Base-by-base conservation (phyloP, 306 rosid species). In the Glycyrrhiza uralensis region DNA sequence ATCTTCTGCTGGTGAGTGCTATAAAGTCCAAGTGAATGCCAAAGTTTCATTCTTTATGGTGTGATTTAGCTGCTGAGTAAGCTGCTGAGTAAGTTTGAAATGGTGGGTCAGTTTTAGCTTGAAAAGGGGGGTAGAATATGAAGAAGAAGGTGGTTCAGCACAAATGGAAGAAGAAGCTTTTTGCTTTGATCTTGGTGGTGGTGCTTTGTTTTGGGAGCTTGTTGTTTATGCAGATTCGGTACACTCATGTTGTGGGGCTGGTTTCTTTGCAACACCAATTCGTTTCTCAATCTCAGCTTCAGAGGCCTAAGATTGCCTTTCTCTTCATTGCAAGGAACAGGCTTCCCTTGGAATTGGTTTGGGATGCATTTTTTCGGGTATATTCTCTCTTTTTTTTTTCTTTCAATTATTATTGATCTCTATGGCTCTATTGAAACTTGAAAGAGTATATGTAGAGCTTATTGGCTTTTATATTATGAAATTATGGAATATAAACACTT, bases 281-380 rank as follows among this genome's bases (percentile, higher is more conserved):
- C 41, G 71, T 66, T 66, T 73, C 79, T 58, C 50, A 65, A 28
- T 46, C 75, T 56, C 28, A 28, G 6, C 78, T 75, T 62, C 83
- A 77, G 57, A 59, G 10, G 30, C 96, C 97, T 15, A 93, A 88
- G 82, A 85, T 95, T 77, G 99, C 97, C 12, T 91, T 95, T 82
- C 83, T 95, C 73, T 95, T 95, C 85, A 89, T 95, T 42, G 91
- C 99, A 18, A 73, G 99, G 59, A 95, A 95, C 13, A 91, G 99
- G 56, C 86, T 95, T 30, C 96, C 99, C 51, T 77, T 95, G 42
- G 97, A 95, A 56, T 61, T 86, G 69, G 89, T 91, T 80, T 95
- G 99, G 99, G 96, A 95, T 74, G 83, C 81, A 70, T 95, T 91
- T 82, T 91, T 95, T 81, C 81, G 75, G 95, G 99, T 89, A 58